Evolutionary conservation across 2,329 filamentous ascomycete species (phyloP).

Genomic region (Pochonia chlamydosporia): DNA sequence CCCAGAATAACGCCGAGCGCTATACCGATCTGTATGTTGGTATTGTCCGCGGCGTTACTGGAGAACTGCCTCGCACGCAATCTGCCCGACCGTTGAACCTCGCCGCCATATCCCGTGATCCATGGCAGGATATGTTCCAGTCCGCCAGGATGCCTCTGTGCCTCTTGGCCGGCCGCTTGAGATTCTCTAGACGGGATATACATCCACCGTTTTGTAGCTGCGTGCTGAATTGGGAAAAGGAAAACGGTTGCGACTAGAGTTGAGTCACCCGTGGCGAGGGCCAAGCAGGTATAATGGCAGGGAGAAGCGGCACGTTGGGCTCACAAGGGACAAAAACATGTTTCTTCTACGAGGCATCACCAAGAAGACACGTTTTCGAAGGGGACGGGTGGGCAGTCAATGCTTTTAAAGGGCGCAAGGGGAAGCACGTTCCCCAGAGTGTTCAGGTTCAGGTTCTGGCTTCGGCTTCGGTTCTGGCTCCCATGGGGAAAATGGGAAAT

Average conservation of each 20-base stretch:
- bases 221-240: not conserved
- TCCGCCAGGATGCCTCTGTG: not conserved
- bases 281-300: too few species aligned
- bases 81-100: too few species aligned
- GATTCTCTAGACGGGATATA: conserved; percentile 20
- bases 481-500: too few species aligned
- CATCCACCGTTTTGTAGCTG: conserved; percentile 16
- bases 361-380: too few species aligned
- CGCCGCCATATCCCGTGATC: not conserved
- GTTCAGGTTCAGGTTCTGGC: too few species aligned
- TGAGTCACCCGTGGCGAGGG: not conserved
- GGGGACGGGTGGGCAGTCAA: too few species aligned
- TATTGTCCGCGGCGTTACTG: conserved; percentile 21
- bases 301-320: too few species aligned
- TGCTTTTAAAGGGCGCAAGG: too few species aligned
- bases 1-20: conserved; percentile 35
- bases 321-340: too few species aligned
- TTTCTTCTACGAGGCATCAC: too few species aligned
- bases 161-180: not conserved
- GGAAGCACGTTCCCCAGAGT: too few species aligned
- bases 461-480: too few species aligned
- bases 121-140: not conserved
- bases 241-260: not conserved
- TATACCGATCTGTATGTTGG: conserved; percentile 36
- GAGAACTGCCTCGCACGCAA: conserved; percentile 24